Conservation (phyloP, 495 filamentous ascomycete genomes). For the Lindgomyces ingoldianus region DNA sequence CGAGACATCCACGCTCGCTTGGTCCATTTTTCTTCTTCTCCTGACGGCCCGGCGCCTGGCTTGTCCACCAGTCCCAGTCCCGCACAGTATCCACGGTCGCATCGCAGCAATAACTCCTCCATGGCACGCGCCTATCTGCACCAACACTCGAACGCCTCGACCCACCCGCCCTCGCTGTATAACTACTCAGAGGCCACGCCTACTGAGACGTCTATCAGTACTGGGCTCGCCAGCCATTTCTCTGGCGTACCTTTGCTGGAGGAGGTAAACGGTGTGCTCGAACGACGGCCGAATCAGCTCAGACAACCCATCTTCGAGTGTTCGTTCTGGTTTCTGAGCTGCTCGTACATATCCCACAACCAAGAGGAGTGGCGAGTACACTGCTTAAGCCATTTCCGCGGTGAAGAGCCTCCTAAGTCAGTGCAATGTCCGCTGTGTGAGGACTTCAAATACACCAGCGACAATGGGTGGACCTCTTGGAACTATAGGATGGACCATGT, state of each 20-base stretch:
- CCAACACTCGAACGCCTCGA: slow-evolving; percentile 29
- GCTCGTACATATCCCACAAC: slow-evolving; percentile 30
- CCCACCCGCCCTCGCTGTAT: slow-evolving; percentile 31
- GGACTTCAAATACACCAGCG: slow-evolving; percentile 21
- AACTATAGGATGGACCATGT: slow-evolving; percentile 32
- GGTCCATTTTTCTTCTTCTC: slow-evolving; percentile 22
- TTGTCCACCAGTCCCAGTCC: slow-evolving; percentile 6
- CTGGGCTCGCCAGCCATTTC: slow-evolving; percentile 27
- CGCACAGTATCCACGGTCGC: slow-evolving; percentile 3
- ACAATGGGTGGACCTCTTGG: slow-evolving; percentile 27
- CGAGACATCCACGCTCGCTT: slow-evolving; percentile 30
- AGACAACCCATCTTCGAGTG: slow-evolving; percentile 31
- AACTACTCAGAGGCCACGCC: slow-evolving; percentile 31
- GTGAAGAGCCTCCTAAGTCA: slow-evolving; percentile 37
- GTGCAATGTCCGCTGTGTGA: slow-evolving; percentile 36
- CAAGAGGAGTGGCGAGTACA: slow-evolving; percentile 32
- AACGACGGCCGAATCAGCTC: slow-evolving; percentile 13
- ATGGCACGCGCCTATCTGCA: slow-evolving; percentile 36
- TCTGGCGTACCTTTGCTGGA: slow-evolving; percentile 34
- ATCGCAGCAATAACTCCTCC: slow-evolving; percentile 14
- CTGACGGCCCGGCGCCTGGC: slow-evolving; percentile 16
- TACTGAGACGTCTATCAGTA: slow-evolving; percentile 33
- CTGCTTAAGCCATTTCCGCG: slow-evolving; percentile 34
- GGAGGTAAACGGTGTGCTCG: slow-evolving; percentile 33
- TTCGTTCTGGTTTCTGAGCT: slow-evolving; percentile 38